Base-by-base conservation (phyloP, 306 rosid genomes). In the Adenanthera pavonina region DNA sequence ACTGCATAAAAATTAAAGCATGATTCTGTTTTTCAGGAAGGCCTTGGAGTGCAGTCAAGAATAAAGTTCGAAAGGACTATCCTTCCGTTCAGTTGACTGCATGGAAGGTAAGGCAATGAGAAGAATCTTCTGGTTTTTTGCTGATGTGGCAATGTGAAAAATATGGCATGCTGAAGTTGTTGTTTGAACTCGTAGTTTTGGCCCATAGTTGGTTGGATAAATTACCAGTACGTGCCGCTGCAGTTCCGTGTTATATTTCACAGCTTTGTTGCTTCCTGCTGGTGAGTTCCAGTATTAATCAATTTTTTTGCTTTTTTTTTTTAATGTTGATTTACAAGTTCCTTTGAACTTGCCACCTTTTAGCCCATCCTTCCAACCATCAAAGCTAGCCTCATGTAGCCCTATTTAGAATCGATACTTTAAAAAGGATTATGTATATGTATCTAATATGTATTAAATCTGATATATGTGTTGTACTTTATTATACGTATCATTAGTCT, bases 191-290 rank as follows among this genome's bases (percentile, higher is more conserved):
- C 83, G 90, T 94, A 95, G 97, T 91, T 95, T 83, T 92, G 97
- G 97, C 98, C 98, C 13, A 76, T 95, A 8, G 97, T 95, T 84
- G 94, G 91, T 67, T 92, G 97, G 98, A 82, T 95, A 83, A 95
- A 92, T 89, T 95, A 95, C 92, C 97, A 89, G 82, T 95, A 91
- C 70, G 90, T 95, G 92, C 98, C 98, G 51, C 25, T 77, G 82
- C 97, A 95, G 81, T 81, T 92, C 52, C 94, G 97, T 4, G 99
- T 92, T 83, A 14, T 92, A 78, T 95, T 95, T 86, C 97, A 90
- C 81, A 92, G 92, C 81, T 83, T 82, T 25, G 85, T 85, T 72
- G 97, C 83, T 78, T 76, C 99, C 0, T 95, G 95, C 95, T 92
- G 98, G 99, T 95, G 60, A 75, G 87, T 73, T 84, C 53, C 40